Conservation (phyloP, 352 stramenopile genomes). For the Globisporangium irregulare region DNA sequence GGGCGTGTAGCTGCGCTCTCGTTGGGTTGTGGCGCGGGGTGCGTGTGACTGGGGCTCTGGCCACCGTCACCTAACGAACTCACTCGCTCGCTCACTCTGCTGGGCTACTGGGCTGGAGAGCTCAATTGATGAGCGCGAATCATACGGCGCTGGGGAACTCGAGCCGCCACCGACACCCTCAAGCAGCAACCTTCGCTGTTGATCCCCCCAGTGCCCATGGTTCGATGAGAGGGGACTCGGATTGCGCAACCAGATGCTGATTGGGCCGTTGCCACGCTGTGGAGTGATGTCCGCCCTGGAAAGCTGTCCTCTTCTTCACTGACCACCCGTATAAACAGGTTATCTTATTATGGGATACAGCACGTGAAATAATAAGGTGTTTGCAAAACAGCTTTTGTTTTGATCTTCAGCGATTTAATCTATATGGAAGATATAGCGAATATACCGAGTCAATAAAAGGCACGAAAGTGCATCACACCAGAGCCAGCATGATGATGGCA, state of each 20-base stretch:
- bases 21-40: background rate
- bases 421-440: background rate
- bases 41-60: background rate
- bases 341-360: background rate
- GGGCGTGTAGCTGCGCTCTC: background rate
- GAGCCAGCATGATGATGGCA: background rate
- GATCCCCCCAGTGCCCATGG: background rate
- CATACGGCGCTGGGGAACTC: background rate
- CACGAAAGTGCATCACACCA: background rate
- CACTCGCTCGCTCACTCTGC: too few relatives aligned
- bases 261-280: constrained; percentile 1
- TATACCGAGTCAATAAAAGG: too few relatives aligned
- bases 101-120: background rate
- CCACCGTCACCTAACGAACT: background rate
- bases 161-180: background rate
- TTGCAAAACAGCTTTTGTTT: too few relatives aligned
- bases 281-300: background rate
- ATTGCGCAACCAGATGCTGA: background rate
- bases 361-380: too few relatives aligned
- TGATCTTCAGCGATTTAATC: too few relatives aligned
- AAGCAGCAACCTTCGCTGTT: constrained; percentile 3
- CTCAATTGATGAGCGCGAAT: constrained; percentile 9
- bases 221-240: background rate
- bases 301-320: background rate
- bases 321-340: background rate